Evolutionary conservation across 192 early-diverging fungal genomes (phyloP), one percentile per base, ranked within the genome.

Genomic region (Phycomyces nitens): DNA sequence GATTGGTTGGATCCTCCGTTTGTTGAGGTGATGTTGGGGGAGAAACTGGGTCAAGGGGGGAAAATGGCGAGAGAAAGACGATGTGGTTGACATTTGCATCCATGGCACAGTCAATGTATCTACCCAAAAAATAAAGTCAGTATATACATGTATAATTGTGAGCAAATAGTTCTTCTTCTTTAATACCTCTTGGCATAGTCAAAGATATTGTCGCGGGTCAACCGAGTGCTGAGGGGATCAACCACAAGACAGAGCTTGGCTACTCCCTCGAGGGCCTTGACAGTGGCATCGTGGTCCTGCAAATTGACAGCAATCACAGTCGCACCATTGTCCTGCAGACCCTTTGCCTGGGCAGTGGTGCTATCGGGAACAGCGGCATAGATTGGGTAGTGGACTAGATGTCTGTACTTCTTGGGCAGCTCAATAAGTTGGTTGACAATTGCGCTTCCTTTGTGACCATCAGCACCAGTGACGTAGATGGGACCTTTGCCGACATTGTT

Each of bases 391-490:
- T 27, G 20, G 43, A 59, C 23, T 16, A 75, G 34, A 55, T 75
- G 73, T 12, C 24, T 34, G 42, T 75, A 64, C 23, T 60, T 51
- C 26, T 60, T 18, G 12, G 68, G 68, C 26, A 75, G 38, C 26
- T 75, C 44, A 16, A 75, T 34, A 7, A 75, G 50, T 24, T 65
- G 65, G 53, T 70, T 63, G 18, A 75, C 73, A 34, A 75, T 66
- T n/a, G 64, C 58, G 27, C 62, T 52, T 20, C 74, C 74, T 63
- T 76, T 76, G 21, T 71, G 59, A 29, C 74, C 69, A 60, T 76
- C 74, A 24, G 74, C 66, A 20, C 74, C 68, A 34, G 74, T 62
- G 12, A 76, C 74, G 44, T 67, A 76, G 51, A 76, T 76, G 12
- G 73, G 57, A 18, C 73, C 73, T 53, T 75, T 69, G 18, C 65